Conservation (phyloP, 352 stramenopile species). For the Globisporangium perplexum region DNA sequence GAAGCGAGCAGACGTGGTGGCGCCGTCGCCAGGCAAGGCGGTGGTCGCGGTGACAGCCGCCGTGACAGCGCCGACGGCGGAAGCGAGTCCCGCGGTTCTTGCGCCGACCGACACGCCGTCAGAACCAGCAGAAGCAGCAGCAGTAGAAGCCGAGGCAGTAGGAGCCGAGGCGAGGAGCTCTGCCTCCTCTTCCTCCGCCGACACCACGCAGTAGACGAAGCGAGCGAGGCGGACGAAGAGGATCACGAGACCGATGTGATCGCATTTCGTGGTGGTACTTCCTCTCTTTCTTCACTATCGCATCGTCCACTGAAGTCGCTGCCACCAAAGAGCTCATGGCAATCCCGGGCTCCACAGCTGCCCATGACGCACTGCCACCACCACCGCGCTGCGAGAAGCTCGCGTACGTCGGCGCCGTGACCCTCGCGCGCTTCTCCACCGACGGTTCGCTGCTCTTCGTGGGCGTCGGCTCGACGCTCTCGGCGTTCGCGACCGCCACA, state of each 20-base stretch:
- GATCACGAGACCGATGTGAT: too few relatives aligned
- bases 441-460: slow-evolving; percentile 72
- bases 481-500: slow-evolving; percentile 49
- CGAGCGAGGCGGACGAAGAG: too few relatives aligned
- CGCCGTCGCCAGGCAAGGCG: slow-evolving; percentile 5
- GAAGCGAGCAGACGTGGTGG: slow-evolving; percentile 25
- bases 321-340: too few relatives aligned
- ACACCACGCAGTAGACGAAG: neutral
- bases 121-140: neutral
- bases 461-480: slow-evolving; percentile 56
- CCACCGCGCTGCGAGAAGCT: slow-evolving; percentile 36
- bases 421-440: slow-evolving; percentile 64
- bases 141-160: neutral
- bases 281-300: neutral
- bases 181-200: too few relatives aligned
- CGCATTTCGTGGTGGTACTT: too few relatives aligned
- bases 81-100: neutral
- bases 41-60: neutral
- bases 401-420: slow-evolving; percentile 81
- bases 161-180: neutral
- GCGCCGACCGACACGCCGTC: neutral
- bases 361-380: neutral
- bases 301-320: too few relatives aligned
- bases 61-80: neutral
- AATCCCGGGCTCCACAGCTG: too few relatives aligned